A percentile compares a stretch with the other conserved stretches of the same genome.
Conservation (phyloP, 2,329 filamentous ascomycete genomes). For the Fusarium falciforme region DNA sequence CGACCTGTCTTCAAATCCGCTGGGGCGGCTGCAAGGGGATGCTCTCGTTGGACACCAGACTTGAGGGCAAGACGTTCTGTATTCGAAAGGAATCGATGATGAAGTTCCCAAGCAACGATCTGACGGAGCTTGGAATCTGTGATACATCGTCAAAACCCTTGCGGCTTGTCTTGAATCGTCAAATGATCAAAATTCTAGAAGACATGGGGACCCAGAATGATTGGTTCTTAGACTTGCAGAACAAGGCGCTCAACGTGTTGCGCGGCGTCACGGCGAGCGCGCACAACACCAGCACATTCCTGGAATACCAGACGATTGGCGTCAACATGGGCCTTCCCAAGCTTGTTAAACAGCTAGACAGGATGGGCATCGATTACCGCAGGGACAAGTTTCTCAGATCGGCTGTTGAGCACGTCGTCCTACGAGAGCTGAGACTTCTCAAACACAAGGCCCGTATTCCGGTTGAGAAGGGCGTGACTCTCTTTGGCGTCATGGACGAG, state of each 20-base stretch:
- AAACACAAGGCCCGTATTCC: conserved; percentile 85
- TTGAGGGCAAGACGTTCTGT: conserved; percentile 68
- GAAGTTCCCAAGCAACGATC: conserved; percentile 74
- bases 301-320: conserved; percentile 72
- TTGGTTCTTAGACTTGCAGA: conserved; percentile 75
- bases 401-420: conserved; percentile 75
- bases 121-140: conserved; percentile 75
- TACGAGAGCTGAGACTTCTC: conserved; percentile 77
- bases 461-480: conserved; percentile 75
- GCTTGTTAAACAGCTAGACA: conserved; percentile 69
- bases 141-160: conserved; percentile 75
- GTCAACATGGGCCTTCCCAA: conserved; percentile 68
- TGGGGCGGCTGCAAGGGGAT: conserved; percentile 82
- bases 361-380: conserved; percentile 72
- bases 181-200: conserved; percentile 87
- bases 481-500: conserved; percentile 89
- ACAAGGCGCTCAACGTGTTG: conserved; percentile 69
- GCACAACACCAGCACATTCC: conserved; percentile 73
- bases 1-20: conserved; percentile 80
- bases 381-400: conserved; percentile 76
- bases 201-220: conserved; percentile 71
- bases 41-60: conserved; percentile 73
- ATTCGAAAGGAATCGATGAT: conserved; percentile 79
- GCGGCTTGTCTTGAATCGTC: conserved; percentile 78
- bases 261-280: conserved; percentile 68